Evolutionary conservation across 108 stramenopile genomes (phyloP).

Genomic region (Fragilariopsis cylindrus): DNA sequence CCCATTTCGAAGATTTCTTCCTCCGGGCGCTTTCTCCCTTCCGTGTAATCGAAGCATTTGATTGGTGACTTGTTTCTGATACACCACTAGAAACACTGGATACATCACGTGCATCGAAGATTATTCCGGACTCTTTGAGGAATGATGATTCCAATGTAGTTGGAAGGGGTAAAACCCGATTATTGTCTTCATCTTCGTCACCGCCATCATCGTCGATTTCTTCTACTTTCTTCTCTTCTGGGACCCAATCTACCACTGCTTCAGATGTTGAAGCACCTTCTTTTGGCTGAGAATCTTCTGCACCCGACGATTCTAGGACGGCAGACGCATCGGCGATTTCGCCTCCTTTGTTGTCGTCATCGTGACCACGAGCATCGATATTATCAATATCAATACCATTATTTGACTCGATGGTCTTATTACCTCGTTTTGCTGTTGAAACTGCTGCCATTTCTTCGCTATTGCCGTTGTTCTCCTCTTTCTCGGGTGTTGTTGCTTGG

Average conservation of each 20-base stretch:
- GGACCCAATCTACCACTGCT: constrained; percentile 3
- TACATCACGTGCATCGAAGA: neutral
- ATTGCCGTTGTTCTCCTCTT: neutral
- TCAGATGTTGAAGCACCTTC: neutral
- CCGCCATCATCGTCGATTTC: constrained; percentile 7
- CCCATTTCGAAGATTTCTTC: constrained; percentile 9
- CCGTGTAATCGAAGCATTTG: neutral
- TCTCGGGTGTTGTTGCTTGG: neutral
- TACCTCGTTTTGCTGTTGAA: neutral
- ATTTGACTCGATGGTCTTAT: neutral
- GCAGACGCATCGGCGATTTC: too few relatives aligned
- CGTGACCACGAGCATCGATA: neutral
- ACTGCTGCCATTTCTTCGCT: neutral
- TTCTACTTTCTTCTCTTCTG: constrained; percentile 7
- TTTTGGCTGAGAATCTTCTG: too few relatives aligned
- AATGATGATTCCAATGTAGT: constrained; percentile 3
- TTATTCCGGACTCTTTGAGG: neutral
- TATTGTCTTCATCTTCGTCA: constrained; percentile 10
- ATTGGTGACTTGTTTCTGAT: neutral
- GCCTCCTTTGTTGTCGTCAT: neutral
- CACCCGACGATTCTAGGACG: too few relatives aligned
- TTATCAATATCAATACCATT: neutral
- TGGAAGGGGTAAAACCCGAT: constrained; percentile 9
- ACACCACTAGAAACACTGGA: neutral
- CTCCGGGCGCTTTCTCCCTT: constrained; percentile 14